These are phyloP conservation scores for Coelastrella sp. DNA, from an alignment of 139 green algal genomes.

Conservation along the genomic window DNA sequence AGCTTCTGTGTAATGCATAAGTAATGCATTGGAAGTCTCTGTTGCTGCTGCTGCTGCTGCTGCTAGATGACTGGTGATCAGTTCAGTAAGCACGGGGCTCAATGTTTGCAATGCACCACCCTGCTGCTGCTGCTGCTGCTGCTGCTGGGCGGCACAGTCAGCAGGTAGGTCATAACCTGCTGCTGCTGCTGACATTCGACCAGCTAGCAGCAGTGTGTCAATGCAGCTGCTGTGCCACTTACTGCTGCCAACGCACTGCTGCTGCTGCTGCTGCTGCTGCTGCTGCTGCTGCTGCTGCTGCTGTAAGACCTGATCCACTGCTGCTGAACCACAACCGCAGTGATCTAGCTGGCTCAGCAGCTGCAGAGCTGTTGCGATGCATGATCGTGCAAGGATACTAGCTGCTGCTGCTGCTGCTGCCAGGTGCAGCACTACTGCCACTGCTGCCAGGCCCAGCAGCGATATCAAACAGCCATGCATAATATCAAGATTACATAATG, in stretches of 20 bases:
- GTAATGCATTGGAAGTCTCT: too few relatives aligned
- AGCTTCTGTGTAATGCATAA: too few relatives aligned
- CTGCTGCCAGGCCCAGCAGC: background rate
- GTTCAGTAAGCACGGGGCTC: background rate
- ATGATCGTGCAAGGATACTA: background rate
- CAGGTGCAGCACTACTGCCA: slow-evolving; percentile 16
- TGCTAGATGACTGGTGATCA: background rate
- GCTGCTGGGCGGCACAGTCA: background rate
- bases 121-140: background rate
- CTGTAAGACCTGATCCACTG: background rate
- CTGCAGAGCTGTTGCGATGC: background rate
- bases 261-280: slow-evolving; percentile 17
- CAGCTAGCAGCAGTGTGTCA: background rate
- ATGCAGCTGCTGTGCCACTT: slow-evolving; percentile 13
- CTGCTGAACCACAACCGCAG: background rate
- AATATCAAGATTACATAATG: background rate
- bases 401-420: background rate
- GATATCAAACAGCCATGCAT: background rate
- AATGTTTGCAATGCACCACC: background rate
- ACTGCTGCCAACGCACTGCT: background rate
- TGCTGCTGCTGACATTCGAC: background rate
- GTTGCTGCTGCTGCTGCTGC: slow-evolving; percentile 31
- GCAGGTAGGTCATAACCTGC: background rate
- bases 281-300: slow-evolving; percentile 5
- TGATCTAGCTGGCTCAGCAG: background rate